These are phyloP conservation scores for Lizonia empirigonia DNA, from an alignment of 2,329 filamentous ascomycete genomes.

Conservation along the genomic window DNA sequence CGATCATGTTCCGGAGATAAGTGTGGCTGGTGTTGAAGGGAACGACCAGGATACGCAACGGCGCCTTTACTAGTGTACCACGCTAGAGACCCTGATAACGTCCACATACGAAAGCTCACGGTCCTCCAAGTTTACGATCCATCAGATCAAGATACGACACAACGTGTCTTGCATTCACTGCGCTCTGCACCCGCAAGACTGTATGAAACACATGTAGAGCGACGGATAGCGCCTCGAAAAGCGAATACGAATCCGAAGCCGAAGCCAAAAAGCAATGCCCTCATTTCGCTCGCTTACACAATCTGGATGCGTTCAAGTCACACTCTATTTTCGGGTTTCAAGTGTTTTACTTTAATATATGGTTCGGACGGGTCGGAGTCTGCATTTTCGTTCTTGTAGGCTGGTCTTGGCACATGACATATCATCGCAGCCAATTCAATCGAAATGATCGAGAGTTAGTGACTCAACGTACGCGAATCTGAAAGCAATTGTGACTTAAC, in stretches of 20 bases:
- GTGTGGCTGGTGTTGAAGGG: conserved; percentile 9
- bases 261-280: conserved; percentile 11
- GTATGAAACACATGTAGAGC: too few species aligned
- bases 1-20: conserved; percentile 24
- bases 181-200: too few species aligned
- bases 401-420: conserved; percentile 9
- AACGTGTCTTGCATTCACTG: too few species aligned
- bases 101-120: background rate
- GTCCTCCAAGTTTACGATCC: too few species aligned
- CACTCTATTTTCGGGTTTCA: conserved; percentile 1
- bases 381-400: background rate
- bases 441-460: conserved; percentile 44
- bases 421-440: conserved; percentile 40
- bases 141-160: too few species aligned
- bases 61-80: background rate
- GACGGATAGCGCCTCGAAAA: too few species aligned
- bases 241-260: too few species aligned
- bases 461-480: background rate
- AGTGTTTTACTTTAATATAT: conserved; percentile 7
- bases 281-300: conserved; percentile 5
- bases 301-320: conserved; percentile 3
- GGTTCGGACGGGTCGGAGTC: background rate
- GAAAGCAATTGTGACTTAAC: background rate
- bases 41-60: conserved; percentile 9
- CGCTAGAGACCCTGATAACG: conserved; percentile 18